Evolutionary conservation across 768 basidiomycete species (phyloP), one percentile per base, ranked within the genome.

Genomic region (Rhizopogon salebrosus): DNA sequence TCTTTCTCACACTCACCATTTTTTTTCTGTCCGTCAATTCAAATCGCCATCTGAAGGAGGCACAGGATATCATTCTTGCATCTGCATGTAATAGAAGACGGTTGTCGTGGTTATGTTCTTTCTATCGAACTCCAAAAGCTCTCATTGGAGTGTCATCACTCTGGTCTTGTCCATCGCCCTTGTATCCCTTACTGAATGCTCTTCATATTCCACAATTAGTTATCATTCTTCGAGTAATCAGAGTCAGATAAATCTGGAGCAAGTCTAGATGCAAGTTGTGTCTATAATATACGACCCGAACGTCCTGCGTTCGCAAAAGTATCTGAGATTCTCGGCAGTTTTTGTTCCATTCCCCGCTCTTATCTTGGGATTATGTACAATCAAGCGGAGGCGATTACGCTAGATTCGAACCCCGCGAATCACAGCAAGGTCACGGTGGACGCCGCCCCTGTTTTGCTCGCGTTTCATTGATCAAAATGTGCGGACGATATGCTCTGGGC

Each of bases 41-140:
- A 55, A 56, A 72, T 67, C 67, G 78, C 80, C 79, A 77, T 84
- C 83, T 85, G 77, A 85, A 85, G 83, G 83, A 84, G 83, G 82
- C 80, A 80, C 75, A 71, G 61, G 67, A 70, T 68, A 69, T 68
- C 66, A 69, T 73, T 61, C 72, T 72, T 66, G 73, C 70, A 80
- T 69, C 67, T 74, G 67, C 78, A 80, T 78, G 79, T 78, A 78
- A 72, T 81, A 81, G 80, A 82, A 64, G 65, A 69, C 67, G 66
- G 68, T 58, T 68, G 24, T 51, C 38, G 41, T 54, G 42, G 22
- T 51, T 51, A 16, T 51, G 27, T 11, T 51, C 20, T 34, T 51
- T 27, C 26, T 22, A 16, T 48, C 40, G 40, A 51, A 51, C 50
- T 46, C n/a, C 27, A 48, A 51, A 42, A 46, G 50, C 42, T 16